Evolutionary conservation across 2,329 filamentous ascomycete genomes (phyloP).

Genomic region (Fusarium buxicola): DNA sequence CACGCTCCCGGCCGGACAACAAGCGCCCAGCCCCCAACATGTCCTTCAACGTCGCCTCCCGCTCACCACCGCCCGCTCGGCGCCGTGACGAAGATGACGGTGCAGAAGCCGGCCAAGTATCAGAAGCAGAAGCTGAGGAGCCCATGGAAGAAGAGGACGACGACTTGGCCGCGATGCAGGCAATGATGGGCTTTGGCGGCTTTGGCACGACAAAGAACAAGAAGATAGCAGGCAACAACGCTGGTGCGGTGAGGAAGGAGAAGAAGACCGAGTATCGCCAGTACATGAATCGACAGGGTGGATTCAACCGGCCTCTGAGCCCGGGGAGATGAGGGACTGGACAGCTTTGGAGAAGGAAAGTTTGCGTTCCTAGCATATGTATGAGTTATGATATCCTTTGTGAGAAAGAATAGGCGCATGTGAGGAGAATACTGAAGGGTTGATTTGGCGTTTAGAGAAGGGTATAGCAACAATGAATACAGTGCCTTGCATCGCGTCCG

Average conservation of each 20-base stretch:
- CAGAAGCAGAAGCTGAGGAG: slow-evolving; percentile 30
- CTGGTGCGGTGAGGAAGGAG: slow-evolving; percentile 85
- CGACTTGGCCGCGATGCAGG: slow-evolving; percentile 78
- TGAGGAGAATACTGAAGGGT: too few species aligned
- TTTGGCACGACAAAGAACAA: slow-evolving; percentile 91
- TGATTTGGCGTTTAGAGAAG: too few species aligned
- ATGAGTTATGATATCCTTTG: slow-evolving; percentile 12
- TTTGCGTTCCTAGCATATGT: not conserved
- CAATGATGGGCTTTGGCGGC: slow-evolving; percentile 88
- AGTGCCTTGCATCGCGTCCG: too few species aligned
- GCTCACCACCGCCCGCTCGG: slow-evolving; percentile 24
- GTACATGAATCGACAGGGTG: slow-evolving; percentile 91
- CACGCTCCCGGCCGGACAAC: slow-evolving; percentile 48
- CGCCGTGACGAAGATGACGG: slow-evolving; percentile 33
- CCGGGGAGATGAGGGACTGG: slow-evolving; percentile 56
- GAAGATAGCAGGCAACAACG: slow-evolving; percentile 88
- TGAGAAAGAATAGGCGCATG: not conserved
- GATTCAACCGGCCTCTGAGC: slow-evolving; percentile 83
- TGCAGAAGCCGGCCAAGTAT: slow-evolving; percentile 22
- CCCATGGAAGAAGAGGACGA: slow-evolving; percentile 64
- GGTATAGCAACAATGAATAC: too few species aligned
- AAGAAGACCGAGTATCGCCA: slow-evolving; percentile 96
- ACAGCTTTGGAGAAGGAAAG: not conserved
- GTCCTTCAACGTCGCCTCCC: slow-evolving; percentile 51
- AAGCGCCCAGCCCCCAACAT: slow-evolving; percentile 44